Conservation (phyloP, 2,329 filamentous ascomycete species). For the Penicillium vulpinum region DNA sequence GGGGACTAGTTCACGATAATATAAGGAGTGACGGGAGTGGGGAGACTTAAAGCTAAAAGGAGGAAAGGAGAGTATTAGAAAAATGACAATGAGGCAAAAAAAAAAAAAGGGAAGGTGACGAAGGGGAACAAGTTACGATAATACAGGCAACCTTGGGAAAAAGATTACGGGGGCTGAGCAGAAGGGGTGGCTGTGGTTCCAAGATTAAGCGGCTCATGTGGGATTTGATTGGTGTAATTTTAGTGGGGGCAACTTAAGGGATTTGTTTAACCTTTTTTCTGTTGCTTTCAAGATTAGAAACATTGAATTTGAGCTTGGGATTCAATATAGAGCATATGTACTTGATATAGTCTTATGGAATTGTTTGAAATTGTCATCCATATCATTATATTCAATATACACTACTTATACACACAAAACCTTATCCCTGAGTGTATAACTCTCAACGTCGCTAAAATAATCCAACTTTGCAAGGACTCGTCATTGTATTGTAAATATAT, state of each 20-base stretch:
- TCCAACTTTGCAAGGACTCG: conserved; percentile 6
- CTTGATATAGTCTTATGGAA: no score
- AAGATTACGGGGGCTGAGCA: conserved; percentile 6
- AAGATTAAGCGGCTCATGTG: not conserved
- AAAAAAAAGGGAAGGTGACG: conserved; percentile 20
- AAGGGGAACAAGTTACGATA: conserved; percentile 9
- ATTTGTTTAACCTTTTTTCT: not conserved
- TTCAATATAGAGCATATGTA: no score
- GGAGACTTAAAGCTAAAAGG: conserved; percentile 20
- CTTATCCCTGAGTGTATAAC: not conserved
- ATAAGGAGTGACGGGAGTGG: conserved; percentile 26
- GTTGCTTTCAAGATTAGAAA: not conserved
- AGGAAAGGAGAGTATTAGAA: conserved; percentile 17
- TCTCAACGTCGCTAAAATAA: not conserved
- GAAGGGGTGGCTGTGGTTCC: conserved; percentile 2
- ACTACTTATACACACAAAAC: no score
- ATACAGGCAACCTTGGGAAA: not conserved
- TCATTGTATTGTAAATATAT: conserved; percentile 7
- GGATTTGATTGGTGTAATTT: not conserved
- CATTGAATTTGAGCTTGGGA: no score
- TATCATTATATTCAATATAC: not conserved
- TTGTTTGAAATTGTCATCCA: no score
- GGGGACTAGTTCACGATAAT: conserved; percentile 18
- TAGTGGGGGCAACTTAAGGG: conserved; percentile 4
- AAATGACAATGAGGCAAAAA: conserved; percentile 29